phyloP scores from a whole-genome alignment of 768 basidiomycete species.

The Cyclocybe aegerita region DNA sequence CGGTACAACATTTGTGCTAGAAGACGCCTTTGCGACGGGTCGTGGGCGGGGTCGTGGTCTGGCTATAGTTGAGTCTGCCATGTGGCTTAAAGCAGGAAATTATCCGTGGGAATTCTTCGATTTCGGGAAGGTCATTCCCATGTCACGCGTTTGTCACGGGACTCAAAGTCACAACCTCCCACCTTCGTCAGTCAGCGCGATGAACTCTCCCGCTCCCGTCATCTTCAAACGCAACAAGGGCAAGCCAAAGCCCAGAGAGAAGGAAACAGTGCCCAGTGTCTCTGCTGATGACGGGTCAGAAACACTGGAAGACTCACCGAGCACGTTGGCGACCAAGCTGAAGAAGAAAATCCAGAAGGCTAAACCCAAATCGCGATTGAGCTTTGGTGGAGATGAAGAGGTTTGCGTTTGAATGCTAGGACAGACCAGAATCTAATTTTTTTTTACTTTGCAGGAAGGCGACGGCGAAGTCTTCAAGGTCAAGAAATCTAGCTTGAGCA shows the following conservation, averaged over 20 bases:
- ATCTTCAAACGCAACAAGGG: conserved; percentile 50
- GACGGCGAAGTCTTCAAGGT: conserved; percentile 70
- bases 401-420: conserved; percentile 35
- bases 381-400: conserved; percentile 69
- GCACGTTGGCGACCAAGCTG: conserved; percentile 59
- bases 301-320: conserved; percentile 51
- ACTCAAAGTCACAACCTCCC: neutral
- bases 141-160: conserved; percentile 30
- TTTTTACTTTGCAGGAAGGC: conserved; percentile 44
- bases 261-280: conserved; percentile 12
- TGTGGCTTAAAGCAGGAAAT: conserved; percentile 32
- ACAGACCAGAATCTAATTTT: neutral
- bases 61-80: conserved; percentile 35
- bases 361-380: conserved; percentile 66
- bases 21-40: conserved; percentile 31
- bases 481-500: conserved; percentile 78
- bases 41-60: conserved; percentile 61
- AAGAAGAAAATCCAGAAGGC: conserved; percentile 71
- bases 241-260: conserved; percentile 43
- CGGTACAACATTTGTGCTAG: conserved; percentile 3
- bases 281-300: conserved; percentile 20
- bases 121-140: conserved; percentile 23
- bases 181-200: neutral
- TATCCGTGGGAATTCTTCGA: conserved; percentile 40
- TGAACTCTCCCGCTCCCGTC: conserved; percentile 45